Percentiles rank a stretch among this genome's conserved stretches.
These are phyloP conservation scores for Blastobotrys terrestris DNA, from an alignment of 805 yeast species.

Conservation along the genomic window DNA sequence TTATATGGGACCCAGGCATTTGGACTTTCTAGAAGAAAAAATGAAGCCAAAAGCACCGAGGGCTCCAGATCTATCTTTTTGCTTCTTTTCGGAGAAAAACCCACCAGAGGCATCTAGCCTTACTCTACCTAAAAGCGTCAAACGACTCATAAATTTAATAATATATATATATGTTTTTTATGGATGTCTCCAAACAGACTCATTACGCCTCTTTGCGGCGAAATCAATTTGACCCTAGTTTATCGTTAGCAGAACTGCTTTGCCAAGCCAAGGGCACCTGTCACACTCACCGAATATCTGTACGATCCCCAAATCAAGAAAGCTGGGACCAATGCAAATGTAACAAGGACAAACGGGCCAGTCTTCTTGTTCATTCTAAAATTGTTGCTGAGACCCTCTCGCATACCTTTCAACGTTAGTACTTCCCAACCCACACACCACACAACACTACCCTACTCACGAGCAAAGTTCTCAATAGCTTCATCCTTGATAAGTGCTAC, in stretches of 20 bases:
- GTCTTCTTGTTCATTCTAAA: conserved; percentile 26
- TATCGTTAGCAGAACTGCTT: not conserved
- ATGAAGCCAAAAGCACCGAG: too few relatives aligned
- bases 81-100: not conserved
- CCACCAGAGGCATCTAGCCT: not conserved
- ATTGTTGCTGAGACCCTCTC: conserved; percentile 25
- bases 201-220: conserved; percentile 21
- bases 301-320: not conserved
- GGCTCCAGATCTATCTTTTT: too few relatives aligned
- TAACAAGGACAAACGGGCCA: conserved; percentile 27
- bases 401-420: conserved; percentile 23
- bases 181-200: conserved; percentile 17
- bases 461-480: conserved; percentile 30
- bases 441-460: conserved; percentile 10
- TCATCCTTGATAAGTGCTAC: conserved; percentile 28
- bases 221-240: conserved; percentile 17
- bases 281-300: conserved; percentile 2
- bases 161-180: conserved; percentile 4
- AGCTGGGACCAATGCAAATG: conserved; percentile 23
- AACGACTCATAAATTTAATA: not conserved
- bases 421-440: not conserved
- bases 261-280: not conserved
- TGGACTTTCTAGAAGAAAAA: too few relatives aligned
- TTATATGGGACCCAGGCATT: too few relatives aligned
- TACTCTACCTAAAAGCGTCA: not conserved